Conservation (phyloP, 352 stramenopile species). For the Blastocystis sp. region DNA sequence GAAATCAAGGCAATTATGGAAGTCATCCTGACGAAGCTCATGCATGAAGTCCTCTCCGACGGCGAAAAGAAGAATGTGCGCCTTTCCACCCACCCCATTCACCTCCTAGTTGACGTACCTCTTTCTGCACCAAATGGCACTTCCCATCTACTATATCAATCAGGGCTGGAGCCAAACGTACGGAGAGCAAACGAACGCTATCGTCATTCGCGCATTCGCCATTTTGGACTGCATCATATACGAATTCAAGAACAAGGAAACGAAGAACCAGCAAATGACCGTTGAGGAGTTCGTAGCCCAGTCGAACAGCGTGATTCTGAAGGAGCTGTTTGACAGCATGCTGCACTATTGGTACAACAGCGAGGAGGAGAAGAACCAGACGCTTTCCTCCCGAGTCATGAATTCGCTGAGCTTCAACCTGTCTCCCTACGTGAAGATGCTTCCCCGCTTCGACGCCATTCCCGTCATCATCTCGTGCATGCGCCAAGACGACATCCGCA, state of each 20-base stretch:
- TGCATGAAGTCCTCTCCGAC: background rate
- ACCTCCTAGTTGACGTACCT: conserved; percentile 40
- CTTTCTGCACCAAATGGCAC: conserved; percentile 61
- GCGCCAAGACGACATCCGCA: conserved; percentile 55
- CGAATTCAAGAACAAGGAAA: conserved; percentile 63
- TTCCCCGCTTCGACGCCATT: conserved; percentile 56
- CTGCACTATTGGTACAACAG: background rate
- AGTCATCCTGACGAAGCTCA: background rate
- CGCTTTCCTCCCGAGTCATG: background rate
- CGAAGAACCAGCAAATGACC: background rate
- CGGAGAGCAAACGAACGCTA: conserved; percentile 31
- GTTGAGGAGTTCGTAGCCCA: conserved; percentile 14
- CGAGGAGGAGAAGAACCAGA: background rate
- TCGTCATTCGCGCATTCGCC: conserved; percentile 38
- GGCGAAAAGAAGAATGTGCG: background rate
- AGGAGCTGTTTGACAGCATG: conserved; percentile 29
- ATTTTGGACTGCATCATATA: conserved; percentile 62
- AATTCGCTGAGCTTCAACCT: conserved; percentile 60
- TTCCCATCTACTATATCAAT: conserved; percentile 59
- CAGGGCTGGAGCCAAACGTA: conserved; percentile 62
- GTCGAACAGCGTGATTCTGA: conserved; percentile 15
- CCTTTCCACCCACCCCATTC: background rate
- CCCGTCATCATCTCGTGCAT: conserved; percentile 59
- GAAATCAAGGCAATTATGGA: conserved; percentile 39
- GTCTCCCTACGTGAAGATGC: conserved; percentile 53